These are phyloP conservation scores for Exutisphaerella laricina DNA, from an alignment of 2,329 filamentous ascomycete genomes.

Conservation along the genomic window DNA sequence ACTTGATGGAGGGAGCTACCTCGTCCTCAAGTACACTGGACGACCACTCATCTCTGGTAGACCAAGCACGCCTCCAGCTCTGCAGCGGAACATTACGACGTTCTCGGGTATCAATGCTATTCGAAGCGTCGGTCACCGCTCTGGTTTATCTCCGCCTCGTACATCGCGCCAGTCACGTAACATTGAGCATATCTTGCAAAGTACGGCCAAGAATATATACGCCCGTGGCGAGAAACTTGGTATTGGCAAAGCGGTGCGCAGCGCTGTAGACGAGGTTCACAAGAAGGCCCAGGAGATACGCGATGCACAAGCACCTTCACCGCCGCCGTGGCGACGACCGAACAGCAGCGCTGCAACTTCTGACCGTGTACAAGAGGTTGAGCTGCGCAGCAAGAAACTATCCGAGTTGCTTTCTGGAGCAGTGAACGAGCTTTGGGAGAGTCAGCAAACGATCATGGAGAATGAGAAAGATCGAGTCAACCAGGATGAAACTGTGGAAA, in stretches of 20 bases:
- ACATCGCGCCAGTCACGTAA: slow-evolving; percentile 38
- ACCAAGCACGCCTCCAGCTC: slow-evolving; percentile 30
- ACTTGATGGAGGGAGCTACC: slow-evolving; percentile 54
- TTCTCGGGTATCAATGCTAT: slow-evolving; percentile 27
- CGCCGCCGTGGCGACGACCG: slow-evolving; percentile 34
- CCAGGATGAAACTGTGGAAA: slow-evolving; percentile 33
- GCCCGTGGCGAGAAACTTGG: slow-evolving; percentile 70
- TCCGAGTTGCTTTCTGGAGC: slow-evolving; percentile 64
- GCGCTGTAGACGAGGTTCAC: slow-evolving; percentile 71
- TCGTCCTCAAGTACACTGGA: slow-evolving; percentile 66
- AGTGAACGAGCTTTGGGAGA: slow-evolving; percentile 56
- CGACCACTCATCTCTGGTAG: slow-evolving; percentile 32
- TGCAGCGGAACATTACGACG: slow-evolving; percentile 32
- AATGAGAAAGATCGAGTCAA: slow-evolving; percentile 29
- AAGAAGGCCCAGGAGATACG: slow-evolving; percentile 68
- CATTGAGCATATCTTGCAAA: slow-evolving; percentile 67
- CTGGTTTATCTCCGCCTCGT: slow-evolving; percentile 13
- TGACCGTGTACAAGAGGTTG: slow-evolving; percentile 46
- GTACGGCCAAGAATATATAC: slow-evolving; percentile 68
- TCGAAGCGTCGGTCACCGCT: slow-evolving; percentile 6
- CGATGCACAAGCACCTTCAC: slow-evolving; percentile 33
- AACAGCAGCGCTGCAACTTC: slow-evolving; percentile 40
- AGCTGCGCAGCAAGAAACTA: slow-evolving; percentile 61
- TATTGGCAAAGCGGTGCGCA: slow-evolving; percentile 74
- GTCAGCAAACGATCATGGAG: slow-evolving; percentile 46